Base-by-base conservation (phyloP, 108 stramenopile genomes). In the Cyclotella distinguenda region DNA sequence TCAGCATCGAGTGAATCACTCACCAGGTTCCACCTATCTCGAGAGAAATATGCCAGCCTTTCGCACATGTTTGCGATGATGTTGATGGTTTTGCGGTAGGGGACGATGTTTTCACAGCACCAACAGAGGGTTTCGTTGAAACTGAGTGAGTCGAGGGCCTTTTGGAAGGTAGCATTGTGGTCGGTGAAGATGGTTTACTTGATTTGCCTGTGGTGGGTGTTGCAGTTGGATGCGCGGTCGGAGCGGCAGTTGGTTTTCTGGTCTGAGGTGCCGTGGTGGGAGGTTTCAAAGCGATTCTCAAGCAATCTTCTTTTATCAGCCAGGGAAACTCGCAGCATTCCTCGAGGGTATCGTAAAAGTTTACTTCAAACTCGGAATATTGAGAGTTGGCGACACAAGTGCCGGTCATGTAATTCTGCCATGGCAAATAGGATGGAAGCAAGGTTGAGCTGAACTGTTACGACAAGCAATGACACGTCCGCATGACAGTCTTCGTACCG, bases 321-420 rank as follows among this genome's bases (percentile, higher is more conserved):
- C 69, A 70, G 8, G 59, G 39, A 21, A 60, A 60, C 2, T 60
- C 19, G 30, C 69, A 70, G 21, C 69, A 70, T 30, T 60, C 69
- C 34, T 70, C 59, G 4, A 70, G 38, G 21, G 59, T 60, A 13
- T 53, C 39, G 31, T 44, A 70, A 53, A 70, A 51, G 47, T 70
- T 39, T 22, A 44, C 25, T 16, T 52, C 42, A 12, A 46, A 65
- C 35, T 46, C 45, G 11, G 64, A 32, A 9, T 45, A 50, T 15
- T 26, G n/a, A 11, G n/a, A 16, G 25, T 44, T 50, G 6, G 64
- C 31, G 7, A 26, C 16, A 31, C 64, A 65, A 1, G 42, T 42
- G 2, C 33, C 49, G 6, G 27, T 4, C 9, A n/a, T 13, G 6
- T 26, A 26, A 50, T 50, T 26, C 49, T 50, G n/a, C 5, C 44